Percentiles rank a stretch among this genome's conserved stretches.
These are phyloP conservation scores for Macrolepiota fuliginosa DNA, from an alignment of 768 basidiomycete genomes.

Conservation along the genomic window DNA sequence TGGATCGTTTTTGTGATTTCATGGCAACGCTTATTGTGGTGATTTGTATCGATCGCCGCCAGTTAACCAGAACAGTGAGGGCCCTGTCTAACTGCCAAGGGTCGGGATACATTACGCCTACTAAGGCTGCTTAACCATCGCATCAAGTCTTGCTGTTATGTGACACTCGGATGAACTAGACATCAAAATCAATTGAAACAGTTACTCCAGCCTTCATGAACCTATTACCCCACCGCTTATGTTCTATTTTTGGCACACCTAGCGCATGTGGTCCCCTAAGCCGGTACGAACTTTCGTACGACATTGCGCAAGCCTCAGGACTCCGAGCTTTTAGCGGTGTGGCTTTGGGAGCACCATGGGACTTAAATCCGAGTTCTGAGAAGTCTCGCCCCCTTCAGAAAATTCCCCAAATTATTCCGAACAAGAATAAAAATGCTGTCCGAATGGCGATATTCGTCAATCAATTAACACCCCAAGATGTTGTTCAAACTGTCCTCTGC, in stretches of 20 bases:
- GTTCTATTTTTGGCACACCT: background rate
- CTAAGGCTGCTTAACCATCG: background rate
- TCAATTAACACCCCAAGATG: background rate
- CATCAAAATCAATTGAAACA: no score
- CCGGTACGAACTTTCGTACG: background rate
- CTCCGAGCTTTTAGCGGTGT: constrained; percentile 2
- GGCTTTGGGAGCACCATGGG: no score
- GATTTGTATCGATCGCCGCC: background rate
- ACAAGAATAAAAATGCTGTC: background rate
- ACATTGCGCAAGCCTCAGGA: background rate
- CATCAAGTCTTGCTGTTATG: no score
- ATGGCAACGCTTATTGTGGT: background rate
- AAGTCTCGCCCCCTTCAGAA: background rate
- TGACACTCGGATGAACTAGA: no score
- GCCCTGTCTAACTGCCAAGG: background rate
- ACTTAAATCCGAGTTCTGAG: background rate
- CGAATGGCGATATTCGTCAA: no score
- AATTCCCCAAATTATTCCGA: constrained; percentile 1
- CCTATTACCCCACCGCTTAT: no score
- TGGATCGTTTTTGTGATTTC: background rate
- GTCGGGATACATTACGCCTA: background rate
- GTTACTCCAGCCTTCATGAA: no score
- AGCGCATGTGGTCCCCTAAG: background rate
- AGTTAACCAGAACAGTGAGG: background rate
- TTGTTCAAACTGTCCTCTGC: background rate